Base-by-base conservation (phyloP, 2,329 filamentous ascomycete genomes). In the Pseudonectria buxi region DNA sequence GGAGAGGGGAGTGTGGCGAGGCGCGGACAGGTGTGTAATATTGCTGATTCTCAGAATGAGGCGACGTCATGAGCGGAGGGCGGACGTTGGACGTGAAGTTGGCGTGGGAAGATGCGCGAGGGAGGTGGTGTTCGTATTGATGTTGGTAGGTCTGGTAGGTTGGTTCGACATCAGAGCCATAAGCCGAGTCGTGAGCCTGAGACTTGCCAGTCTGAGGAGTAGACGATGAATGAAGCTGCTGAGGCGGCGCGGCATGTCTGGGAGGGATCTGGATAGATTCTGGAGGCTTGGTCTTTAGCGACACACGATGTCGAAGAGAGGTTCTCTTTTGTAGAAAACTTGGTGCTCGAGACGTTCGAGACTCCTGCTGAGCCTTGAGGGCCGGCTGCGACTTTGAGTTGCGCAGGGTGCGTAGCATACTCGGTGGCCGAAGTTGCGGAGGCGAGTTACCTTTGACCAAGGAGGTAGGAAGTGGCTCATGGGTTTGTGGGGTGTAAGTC, bases 11-110 rank as follows among this genome's bases (percentile, higher is more conserved):
- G 46, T 81, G 72, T 4, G 77, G 77, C 29, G 71, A 78, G 11
- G 77, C 77, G 29, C 71, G 71, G 2, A 81, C 76, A 0, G 78
- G 77, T 10, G 71, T 72, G 56, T 79, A 81, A 45, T 67, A 72
- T 43, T 80, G 76, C 28, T 58, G 56, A 7, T 61, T 49, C 33
- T 64, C 61, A 14, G 58, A 62, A 12, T 48, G 51, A 7, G 61
- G 60, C 1, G 61, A 63, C 14, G 54, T 45, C 18, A 56, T 41
- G 10, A 56, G 29, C 14, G 45, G 50, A 12, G 50, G 46, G 4
- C 45, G 46, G 3, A 39, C 28, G 30, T 51, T 49, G 14, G 46
- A 39, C 10, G 51, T 45, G 29, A 57, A 46, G 39, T 55, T 50
- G 16, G 47, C 38, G 35, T 64, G 51, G 12, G 56, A 57, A 26